Percentiles rank a stretch among this genome's conserved stretches.
Conservation (phyloP, 2,329 filamentous ascomycete species). For the Alternaria tenuissima region DNA sequence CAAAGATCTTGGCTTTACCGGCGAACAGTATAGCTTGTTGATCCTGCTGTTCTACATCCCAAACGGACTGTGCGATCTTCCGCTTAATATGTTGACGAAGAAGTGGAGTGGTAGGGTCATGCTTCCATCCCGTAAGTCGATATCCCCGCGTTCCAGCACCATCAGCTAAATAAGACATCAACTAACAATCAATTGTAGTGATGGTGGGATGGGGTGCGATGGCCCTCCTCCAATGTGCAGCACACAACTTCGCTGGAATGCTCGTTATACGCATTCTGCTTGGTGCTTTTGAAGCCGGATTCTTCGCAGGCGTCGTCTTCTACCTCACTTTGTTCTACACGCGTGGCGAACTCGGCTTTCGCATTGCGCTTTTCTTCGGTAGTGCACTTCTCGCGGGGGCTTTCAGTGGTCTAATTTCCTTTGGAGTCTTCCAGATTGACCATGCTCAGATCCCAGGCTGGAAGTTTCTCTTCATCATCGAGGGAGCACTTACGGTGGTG, state of each 20-base stretch:
- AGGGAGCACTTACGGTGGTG: slow-evolving; percentile 49
- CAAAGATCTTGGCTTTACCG: slow-evolving; percentile 54
- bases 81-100: slow-evolving; percentile 60
- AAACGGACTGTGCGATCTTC: slow-evolving; percentile 59
- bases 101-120: slow-evolving; percentile 56
- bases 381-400: slow-evolving; percentile 53
- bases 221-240: slow-evolving; percentile 59
- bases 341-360: slow-evolving; percentile 53
- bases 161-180: background rate
- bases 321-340: slow-evolving; percentile 53
- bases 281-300: slow-evolving; percentile 61
- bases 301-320: slow-evolving; percentile 62
- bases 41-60: slow-evolving; percentile 62
- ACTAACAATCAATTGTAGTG: slow-evolving; percentile 23
- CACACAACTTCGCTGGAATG: slow-evolving; percentile 56
- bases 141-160: slow-evolving; percentile 4
- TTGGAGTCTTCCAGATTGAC: slow-evolving; percentile 59
- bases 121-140: slow-evolving; percentile 45
- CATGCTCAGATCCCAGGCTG: slow-evolving; percentile 56
- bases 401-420: slow-evolving; percentile 53
- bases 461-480: slow-evolving; percentile 57
- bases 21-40: slow-evolving; percentile 55
- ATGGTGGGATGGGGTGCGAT: slow-evolving; percentile 61
- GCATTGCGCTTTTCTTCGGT: slow-evolving; percentile 57
- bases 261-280: slow-evolving; percentile 61